phyloP scores from a whole-genome alignment of 768 basidiomycete species.

The Mycena amicta region DNA sequence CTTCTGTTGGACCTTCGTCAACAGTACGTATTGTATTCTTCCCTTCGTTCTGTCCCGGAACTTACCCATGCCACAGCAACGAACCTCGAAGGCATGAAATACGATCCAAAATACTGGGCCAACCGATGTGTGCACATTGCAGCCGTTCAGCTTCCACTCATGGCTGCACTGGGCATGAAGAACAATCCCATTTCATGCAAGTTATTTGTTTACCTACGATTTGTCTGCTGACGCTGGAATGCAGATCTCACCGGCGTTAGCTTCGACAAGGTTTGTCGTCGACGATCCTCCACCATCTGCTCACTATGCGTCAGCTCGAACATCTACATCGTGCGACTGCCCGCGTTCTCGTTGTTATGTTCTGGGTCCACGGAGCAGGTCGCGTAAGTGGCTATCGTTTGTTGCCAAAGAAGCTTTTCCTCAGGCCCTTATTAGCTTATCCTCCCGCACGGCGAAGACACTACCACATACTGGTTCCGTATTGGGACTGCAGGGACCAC shows the following conservation, averaged over 20 bases:
- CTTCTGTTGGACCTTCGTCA: conserved; percentile 34
- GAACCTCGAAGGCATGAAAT: conserved; percentile 10
- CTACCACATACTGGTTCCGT: conserved; percentile 9
- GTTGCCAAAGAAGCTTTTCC: background rate
- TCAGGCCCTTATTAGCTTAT: conserved; percentile 4
- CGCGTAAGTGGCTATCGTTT: conserved; percentile 20
- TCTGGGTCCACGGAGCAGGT: conserved; percentile 40
- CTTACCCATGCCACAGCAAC: conserved; percentile 19
- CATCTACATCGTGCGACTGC: conserved; percentile 41
- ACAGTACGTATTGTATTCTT: conserved; percentile 26
- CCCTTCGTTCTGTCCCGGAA: background rate
- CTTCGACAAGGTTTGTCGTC: conserved; percentile 24
- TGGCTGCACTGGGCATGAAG: conserved; percentile 51
- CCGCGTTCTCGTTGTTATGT: conserved; percentile 38
- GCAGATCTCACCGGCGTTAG: conserved; percentile 43
- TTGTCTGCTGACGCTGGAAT: background rate
- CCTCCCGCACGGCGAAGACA: background rate
- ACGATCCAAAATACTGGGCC: conserved; percentile 27
- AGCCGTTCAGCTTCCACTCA: conserved; percentile 42
- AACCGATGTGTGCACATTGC: conserved; percentile 34
- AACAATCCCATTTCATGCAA: conserved; percentile 47
- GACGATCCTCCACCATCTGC: background rate
- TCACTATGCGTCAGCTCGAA: conserved; percentile 30
- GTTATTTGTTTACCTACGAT: conserved; percentile 8
- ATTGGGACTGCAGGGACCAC: conserved; percentile 24